Conservation (phyloP, 2,329 filamentous ascomycete species). For the Sclerotinia minor region DNA sequence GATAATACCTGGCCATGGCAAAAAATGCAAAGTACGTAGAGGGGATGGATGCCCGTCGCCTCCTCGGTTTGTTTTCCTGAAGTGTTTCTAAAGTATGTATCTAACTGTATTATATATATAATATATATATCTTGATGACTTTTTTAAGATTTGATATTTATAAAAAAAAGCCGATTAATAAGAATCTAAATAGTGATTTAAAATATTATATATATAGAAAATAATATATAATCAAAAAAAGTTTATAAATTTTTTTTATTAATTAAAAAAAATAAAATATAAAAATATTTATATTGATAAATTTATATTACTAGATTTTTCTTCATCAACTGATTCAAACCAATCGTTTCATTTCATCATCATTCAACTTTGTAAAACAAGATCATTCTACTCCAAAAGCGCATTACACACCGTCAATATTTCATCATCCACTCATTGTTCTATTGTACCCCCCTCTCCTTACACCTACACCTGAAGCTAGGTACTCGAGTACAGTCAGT, state of each 20-base stretch:
- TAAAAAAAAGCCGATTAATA: neutral
- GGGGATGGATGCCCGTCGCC: conserved; percentile 4
- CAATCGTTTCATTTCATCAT: neutral
- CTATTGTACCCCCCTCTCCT: neutral
- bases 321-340: neutral
- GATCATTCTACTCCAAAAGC: neutral
- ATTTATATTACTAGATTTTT: neutral
- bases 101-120: neutral
- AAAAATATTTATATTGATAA: neutral
- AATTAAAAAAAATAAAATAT: neutral
- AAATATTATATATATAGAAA: neutral
- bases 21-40: neutral
- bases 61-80: neutral
- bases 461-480: neutral
- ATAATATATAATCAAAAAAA: neutral
- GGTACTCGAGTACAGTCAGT: no score
- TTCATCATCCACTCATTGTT: neutral
- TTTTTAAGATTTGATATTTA: neutral
- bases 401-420: neutral
- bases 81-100: neutral
- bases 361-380: neutral
- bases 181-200: neutral
- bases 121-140: neutral
- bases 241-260: neutral
- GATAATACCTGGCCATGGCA: conserved; percentile 12